phyloP scores from a whole-genome alignment of 1,284 basidiomycete species.

The Athelia sp. region DNA sequence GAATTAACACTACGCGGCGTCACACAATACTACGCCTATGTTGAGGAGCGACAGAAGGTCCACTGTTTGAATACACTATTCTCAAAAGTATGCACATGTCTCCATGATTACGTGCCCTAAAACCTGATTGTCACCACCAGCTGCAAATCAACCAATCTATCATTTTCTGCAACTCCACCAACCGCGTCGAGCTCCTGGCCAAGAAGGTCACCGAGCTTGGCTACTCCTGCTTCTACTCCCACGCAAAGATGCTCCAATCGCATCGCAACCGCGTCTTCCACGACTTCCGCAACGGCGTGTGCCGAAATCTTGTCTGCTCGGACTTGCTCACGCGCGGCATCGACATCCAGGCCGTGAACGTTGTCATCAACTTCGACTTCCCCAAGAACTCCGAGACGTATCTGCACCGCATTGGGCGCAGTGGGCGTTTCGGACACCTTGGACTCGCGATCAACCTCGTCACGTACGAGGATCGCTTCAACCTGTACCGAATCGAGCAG shows the following conservation, averaged over 20 bases:
- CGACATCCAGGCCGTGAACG: constrained; percentile 99
- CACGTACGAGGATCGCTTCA: constrained; percentile 96
- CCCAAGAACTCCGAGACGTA: constrained; percentile 99
- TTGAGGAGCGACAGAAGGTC: constrained; percentile 98
- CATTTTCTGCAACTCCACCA: constrained; percentile 99
- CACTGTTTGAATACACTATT: constrained; percentile 98
- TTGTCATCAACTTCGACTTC: constrained; percentile 99
- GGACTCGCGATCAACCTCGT: constrained; percentile 97
- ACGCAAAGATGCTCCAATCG: constrained; percentile 98
- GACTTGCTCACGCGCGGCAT: constrained; percentile 98
- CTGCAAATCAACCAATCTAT: constrained; percentile 99
- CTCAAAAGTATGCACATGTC: constrained; percentile 67
- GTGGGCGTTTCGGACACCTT: constrained; percentile 95
- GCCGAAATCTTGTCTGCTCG: constrained; percentile 95
- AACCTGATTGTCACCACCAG: constrained; percentile 33
- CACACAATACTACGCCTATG: constrained; percentile 98
- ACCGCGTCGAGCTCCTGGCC: constrained; percentile 97
- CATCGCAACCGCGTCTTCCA: constrained; percentile 99
- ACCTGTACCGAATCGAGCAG: constrained; percentile 96
- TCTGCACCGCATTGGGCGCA: constrained; percentile 95
- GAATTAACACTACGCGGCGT: constrained; percentile 98
- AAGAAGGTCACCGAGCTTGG: constrained; percentile 99
- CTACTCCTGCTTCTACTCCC: constrained; percentile 99
- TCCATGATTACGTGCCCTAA: constrained; percentile 1
- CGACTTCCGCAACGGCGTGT: constrained; percentile 97